Evolutionary conservation across 495 filamentous ascomycete species (phyloP).

Genomic region (Xylaria telfairii): DNA sequence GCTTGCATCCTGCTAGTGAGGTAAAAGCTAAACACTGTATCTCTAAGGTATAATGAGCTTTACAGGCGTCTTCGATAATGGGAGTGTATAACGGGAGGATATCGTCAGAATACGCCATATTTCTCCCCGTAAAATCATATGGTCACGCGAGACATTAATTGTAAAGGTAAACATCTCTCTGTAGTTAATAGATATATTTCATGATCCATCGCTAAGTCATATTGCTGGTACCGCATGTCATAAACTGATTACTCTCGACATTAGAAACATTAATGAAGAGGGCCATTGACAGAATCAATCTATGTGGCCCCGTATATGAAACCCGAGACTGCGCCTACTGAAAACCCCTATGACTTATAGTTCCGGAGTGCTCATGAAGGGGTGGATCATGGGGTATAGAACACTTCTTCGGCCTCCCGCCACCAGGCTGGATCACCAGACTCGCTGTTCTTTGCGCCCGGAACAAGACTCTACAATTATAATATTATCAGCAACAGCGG

Average conservation of each 20-base stretch:
- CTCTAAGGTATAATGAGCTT: background rate
- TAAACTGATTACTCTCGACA: background rate
- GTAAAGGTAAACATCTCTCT: background rate
- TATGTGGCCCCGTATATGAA: background rate
- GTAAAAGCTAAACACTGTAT: background rate
- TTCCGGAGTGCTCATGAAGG: background rate
- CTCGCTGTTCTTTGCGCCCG: conserved; percentile 66
- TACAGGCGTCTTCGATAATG: background rate
- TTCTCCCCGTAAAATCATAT: background rate
- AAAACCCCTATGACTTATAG: background rate
- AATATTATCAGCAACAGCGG: background rate
- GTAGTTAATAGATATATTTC: background rate
- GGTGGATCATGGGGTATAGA: conserved; percentile 59
- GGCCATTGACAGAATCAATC: background rate
- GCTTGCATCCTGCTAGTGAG: background rate
- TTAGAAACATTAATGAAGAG: background rate
- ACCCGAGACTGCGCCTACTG: background rate
- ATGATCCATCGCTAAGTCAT: background rate
- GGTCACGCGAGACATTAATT: background rate
- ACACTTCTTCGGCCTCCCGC: conserved; percentile 74
- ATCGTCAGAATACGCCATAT: background rate
- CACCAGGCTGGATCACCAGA: conserved; percentile 72
- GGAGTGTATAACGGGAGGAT: too few relatives aligned
- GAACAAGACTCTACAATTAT: conserved; percentile 52
- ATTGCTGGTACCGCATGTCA: background rate